Evolutionary conservation across 2,329 filamentous ascomycete species (phyloP).

Genomic region (Hymenoscyphus fructigenus): DNA sequence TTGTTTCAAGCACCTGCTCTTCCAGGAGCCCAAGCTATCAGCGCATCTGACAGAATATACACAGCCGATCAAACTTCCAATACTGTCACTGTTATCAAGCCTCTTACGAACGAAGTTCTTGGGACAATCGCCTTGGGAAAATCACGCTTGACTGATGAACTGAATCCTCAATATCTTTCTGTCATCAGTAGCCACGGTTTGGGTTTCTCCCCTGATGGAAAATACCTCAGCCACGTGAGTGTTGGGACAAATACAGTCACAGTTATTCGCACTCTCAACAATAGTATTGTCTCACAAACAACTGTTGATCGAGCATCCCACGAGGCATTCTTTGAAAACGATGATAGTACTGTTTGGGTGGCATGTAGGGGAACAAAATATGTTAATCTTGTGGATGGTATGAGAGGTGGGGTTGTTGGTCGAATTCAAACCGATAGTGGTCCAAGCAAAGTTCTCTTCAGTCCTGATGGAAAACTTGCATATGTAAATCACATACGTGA

Average conservation of each 20-base stretch:
- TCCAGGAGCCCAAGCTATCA: slow-evolving; percentile 7
- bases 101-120: slow-evolving; percentile 10
- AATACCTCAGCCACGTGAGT: slow-evolving; percentile 8
- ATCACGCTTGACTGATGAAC: slow-evolving; percentile 4
- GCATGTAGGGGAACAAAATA: slow-evolving; percentile 12
- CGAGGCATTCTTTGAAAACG: slow-evolving; percentile 10
- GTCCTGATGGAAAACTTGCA: slow-evolving; percentile 10
- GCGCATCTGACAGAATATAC: slow-evolving; percentile 9
- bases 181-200: slow-evolving; percentile 12
- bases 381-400: slow-evolving; percentile 9
- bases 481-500: slow-evolving; percentile 12
- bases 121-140: slow-evolving; percentile 12
- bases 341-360: slow-evolving; percentile 11
- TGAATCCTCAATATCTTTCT: slow-evolving; percentile 12
- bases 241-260: slow-evolving; percentile 9
- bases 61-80: slow-evolving; percentile 13
- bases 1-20: slow-evolving; percentile 10
- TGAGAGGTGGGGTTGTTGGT: slow-evolving; percentile 5
- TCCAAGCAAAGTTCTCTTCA: slow-evolving; percentile 13
- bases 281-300: slow-evolving; percentile 12
- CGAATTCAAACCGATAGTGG: slow-evolving; percentile 5
- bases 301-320: slow-evolving; percentile 12
- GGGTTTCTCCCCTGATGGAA: slow-evolving; percentile 10
- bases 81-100: slow-evolving; percentile 13
- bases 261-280: slow-evolving; percentile 10